Percentiles rank a stretch among this genome's conserved stretches.
Evolutionary conservation across 306 rosid genomes (phyloP).

Genomic region (Glycine latifolia): DNA sequence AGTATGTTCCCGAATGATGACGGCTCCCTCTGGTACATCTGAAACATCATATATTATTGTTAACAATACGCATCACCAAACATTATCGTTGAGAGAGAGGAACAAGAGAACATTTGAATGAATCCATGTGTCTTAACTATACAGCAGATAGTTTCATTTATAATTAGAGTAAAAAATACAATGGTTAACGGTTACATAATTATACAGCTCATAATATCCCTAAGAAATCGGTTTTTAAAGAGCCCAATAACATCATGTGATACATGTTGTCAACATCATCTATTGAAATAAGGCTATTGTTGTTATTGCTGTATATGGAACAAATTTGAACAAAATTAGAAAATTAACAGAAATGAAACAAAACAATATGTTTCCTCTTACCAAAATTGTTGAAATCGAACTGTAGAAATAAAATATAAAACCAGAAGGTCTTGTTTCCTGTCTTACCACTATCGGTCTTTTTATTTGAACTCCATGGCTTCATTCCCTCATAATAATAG

Average conservation of each 20-base stretch:
- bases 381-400: constrained; percentile 30
- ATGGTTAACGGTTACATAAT: too few relatives aligned
- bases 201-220: background rate
- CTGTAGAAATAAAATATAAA: constrained; percentile 23
- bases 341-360: background rate
- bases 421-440: constrained; percentile 24
- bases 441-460: constrained; percentile 84
- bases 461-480: constrained; percentile 78
- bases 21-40: constrained; percentile 99
- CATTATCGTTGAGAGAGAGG: background rate
- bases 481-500: constrained; percentile 89
- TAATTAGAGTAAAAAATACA: background rate
- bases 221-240: background rate
- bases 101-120: background rate
- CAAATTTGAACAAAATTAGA: background rate
- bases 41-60: constrained; percentile 50
- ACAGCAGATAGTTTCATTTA: background rate
- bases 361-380: background rate
- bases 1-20: constrained; percentile 86
- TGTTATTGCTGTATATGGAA: background rate
- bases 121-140: background rate
- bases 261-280: background rate
- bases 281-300: background rate
- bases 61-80: constrained; percentile 34
- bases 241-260: background rate